phyloP scores from a whole-genome alignment of 2,329 filamentous ascomycete genomes.

The Talaromyces sp. region DNA sequence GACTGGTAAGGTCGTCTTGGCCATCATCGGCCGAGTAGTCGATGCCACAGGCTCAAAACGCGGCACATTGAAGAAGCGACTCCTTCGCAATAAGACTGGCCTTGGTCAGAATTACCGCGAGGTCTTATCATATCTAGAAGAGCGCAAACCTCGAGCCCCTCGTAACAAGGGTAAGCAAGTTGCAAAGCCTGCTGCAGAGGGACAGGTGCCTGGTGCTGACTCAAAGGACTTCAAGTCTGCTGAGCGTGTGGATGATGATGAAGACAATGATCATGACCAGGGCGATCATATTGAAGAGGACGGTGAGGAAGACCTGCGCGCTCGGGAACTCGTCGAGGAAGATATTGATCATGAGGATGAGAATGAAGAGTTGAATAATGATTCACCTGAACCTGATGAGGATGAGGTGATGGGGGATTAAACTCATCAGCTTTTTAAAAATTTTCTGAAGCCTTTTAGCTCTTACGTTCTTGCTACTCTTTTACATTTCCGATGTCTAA shows the following conservation, averaged over 20 bases:
- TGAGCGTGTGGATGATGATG: slow-evolving; percentile 49
- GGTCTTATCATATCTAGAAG: slow-evolving; percentile 77
- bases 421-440: slow-evolving; percentile 10
- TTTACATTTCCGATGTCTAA: slow-evolving; percentile 18
- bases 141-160: slow-evolving; percentile 52
- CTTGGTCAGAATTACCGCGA: slow-evolving; percentile 86
- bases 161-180: slow-evolving; percentile 40
- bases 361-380: slow-evolving; percentile 29
- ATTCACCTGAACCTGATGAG: slow-evolving; percentile 37
- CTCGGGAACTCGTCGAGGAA: slow-evolving; percentile 40
- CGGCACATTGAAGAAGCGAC: slow-evolving; percentile 68
- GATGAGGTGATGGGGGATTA: slow-evolving; percentile 50
- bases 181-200: slow-evolving; percentile 17
- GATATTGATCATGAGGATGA: slow-evolving; percentile 41
- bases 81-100: slow-evolving; percentile 77
- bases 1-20: slow-evolving; percentile 80
- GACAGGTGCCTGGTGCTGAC: slow-evolving; percentile 16
- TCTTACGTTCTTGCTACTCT: slow-evolving; percentile 6
- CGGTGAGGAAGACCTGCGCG: slow-evolving; percentile 44
- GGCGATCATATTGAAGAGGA: slow-evolving; percentile 41
- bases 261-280: slow-evolving; percentile 41
- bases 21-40: slow-evolving; percentile 73
- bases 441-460: slow-evolving; percentile 23
- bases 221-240: slow-evolving; percentile 37
- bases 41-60: slow-evolving; percentile 64